These are phyloP conservation scores for Mortierella sp. DNA, from an alignment of 371 early-diverging fungal genomes.

Conservation along the genomic window DNA sequence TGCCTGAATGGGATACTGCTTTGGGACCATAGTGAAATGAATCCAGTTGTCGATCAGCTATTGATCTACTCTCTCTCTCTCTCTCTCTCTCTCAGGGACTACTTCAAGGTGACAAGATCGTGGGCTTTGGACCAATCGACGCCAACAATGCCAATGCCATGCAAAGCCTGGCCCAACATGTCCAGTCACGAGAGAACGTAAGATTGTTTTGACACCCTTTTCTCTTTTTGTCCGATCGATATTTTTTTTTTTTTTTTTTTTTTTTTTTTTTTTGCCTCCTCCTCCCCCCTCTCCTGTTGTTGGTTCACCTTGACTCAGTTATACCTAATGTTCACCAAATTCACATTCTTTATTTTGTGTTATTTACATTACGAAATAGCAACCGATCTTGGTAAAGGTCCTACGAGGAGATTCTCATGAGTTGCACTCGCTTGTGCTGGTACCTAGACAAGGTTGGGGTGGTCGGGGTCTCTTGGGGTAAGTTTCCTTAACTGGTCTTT, in stretches of 20 bases:
- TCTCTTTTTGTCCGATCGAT: too few relatives aligned
- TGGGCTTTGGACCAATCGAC: constrained; percentile 68
- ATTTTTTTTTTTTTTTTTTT: too few relatives aligned
- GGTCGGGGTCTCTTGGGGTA: constrained; percentile 84
- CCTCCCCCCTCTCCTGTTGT: too few relatives aligned
- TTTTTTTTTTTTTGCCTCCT: neutral
- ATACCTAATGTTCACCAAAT: neutral
- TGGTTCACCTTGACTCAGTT: neutral
- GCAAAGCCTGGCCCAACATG: constrained; percentile 62
- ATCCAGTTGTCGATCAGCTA: neutral
- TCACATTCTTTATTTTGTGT: too few relatives aligned
- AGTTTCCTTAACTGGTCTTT: constrained; percentile 21
- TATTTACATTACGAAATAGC: too few relatives aligned
- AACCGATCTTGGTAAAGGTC: constrained; percentile 50
- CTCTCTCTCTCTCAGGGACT: constrained; percentile 59
- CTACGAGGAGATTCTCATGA: constrained; percentile 50
- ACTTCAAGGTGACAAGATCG: constrained; percentile 67
- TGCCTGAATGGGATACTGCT: too few relatives aligned
- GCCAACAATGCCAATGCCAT: constrained; percentile 59
- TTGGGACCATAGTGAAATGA: too few relatives aligned
- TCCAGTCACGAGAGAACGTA: constrained; percentile 67
- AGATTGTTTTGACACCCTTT: too few relatives aligned
- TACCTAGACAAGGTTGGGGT: constrained; percentile 74
- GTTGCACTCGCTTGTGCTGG: constrained; percentile 54
- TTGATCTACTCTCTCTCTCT: neutral